A percentile compares a stretch with the other conserved stretches of the same genome.
Evolutionary conservation across 768 basidiomycete genomes (phyloP).

Genomic region (Pleurotus ostreatus): DNA sequence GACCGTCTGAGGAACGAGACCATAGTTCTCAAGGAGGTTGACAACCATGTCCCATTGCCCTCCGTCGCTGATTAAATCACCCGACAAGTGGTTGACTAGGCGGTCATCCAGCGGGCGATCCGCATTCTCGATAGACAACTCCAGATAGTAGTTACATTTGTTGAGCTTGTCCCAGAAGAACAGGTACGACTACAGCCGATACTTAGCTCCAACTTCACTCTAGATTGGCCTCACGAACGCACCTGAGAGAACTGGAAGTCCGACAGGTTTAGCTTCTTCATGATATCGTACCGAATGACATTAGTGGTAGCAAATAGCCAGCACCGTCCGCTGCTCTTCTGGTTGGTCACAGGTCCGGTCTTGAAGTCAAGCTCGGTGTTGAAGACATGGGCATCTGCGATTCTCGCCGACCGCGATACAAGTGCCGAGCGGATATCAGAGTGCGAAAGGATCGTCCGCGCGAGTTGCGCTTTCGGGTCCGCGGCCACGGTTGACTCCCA

Average conservation of each 20-base stretch:
- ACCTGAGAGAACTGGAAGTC: slow-evolving; percentile 93
- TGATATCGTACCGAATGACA: slow-evolving; percentile 76
- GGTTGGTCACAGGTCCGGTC: slow-evolving; percentile 80
- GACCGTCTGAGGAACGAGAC: slow-evolving; percentile 77
- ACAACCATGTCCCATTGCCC: slow-evolving; percentile 94
- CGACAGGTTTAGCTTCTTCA: slow-evolving; percentile 79
- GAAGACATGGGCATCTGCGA: slow-evolving; percentile 76
- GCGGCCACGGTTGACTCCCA: slow-evolving; percentile 61
- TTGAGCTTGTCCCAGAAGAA: slow-evolving; percentile 98
- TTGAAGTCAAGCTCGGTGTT: slow-evolving; percentile 78
- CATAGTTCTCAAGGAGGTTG: slow-evolving; percentile 64
- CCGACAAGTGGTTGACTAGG: slow-evolving; percentile 70
- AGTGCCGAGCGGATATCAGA: slow-evolving; percentile 61
- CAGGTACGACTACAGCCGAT: slow-evolving; percentile 63
- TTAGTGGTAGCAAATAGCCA: slow-evolving; percentile 96
- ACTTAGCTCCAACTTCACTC: not conserved
- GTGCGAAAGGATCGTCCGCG: slow-evolving; percentile 74
- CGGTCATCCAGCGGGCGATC: slow-evolving; percentile 80
- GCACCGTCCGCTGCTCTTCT: slow-evolving; percentile 87
- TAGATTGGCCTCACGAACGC: slow-evolving; percentile 13
- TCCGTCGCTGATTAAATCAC: slow-evolving; percentile 82
- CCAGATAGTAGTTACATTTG: slow-evolving; percentile 90
- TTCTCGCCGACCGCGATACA: slow-evolving; percentile 53
- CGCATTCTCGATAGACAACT: slow-evolving; percentile 78
- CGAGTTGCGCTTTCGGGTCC: slow-evolving; percentile 63